A percentile compares a stretch with the other conserved stretches of the same genome.
Conservation (phyloP, 2,329 filamentous ascomycete genomes). For the Hypomyces perniciosus region DNA sequence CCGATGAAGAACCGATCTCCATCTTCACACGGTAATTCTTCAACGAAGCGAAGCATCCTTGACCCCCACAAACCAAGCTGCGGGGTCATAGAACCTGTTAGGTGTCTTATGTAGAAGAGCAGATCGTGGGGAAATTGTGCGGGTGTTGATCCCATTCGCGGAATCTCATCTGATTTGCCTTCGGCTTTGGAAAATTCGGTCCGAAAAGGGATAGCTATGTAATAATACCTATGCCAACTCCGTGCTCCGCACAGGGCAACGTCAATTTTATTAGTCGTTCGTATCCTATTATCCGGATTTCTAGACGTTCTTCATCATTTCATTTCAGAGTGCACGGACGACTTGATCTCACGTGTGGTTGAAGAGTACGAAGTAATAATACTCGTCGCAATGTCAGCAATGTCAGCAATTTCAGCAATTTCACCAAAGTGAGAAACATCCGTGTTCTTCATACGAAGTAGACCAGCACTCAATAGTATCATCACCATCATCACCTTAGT, state of each 20-base stretch:
- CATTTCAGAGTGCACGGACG: too few species aligned
- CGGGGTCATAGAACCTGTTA: too few species aligned
- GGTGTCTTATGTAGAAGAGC: too few species aligned
- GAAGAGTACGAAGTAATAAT: neutral
- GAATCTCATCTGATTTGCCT: conserved; percentile 8
- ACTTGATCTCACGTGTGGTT: too few species aligned
- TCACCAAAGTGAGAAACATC: neutral
- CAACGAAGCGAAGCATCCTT: too few species aligned
- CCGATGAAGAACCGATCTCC: too few species aligned
- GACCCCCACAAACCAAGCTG: neutral
- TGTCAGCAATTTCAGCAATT: neutral
- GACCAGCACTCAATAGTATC: neutral
- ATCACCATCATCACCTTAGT: neutral
- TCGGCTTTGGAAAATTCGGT: conserved; percentile 4
- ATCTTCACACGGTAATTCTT: too few species aligned
- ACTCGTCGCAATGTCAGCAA: too few species aligned
- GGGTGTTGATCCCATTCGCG: conserved; percentile 11
- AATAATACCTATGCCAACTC: neutral
- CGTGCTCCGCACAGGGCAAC: too few species aligned
- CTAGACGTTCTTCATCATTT: too few species aligned
- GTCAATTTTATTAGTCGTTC: too few species aligned
- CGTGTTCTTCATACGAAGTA: neutral
- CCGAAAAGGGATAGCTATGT: conserved; percentile 5
- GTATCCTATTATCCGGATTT: too few species aligned
- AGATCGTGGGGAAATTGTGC: conserved; percentile 7